These are phyloP conservation scores for Torrubiellomyces zombiae DNA, from an alignment of 2,329 filamentous ascomycete species.

Conservation along the genomic window DNA sequence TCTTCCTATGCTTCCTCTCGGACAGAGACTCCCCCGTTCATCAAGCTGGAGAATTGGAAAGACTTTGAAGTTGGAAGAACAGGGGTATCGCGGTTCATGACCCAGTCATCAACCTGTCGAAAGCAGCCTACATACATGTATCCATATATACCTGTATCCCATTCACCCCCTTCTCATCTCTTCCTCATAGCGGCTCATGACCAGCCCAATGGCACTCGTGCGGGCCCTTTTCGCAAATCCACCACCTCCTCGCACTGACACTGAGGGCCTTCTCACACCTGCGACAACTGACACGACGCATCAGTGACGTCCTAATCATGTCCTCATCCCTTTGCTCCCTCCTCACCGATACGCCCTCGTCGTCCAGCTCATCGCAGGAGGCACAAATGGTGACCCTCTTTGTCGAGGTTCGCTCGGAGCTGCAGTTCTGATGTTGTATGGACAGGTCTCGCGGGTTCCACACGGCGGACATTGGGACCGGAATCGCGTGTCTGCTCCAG, in stretches of 20 bases:
- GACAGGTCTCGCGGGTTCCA: conserved; percentile 4
- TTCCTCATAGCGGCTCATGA: conserved; percentile 4
- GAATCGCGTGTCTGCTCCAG: background rate
- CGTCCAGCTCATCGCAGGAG: conserved; percentile 3
- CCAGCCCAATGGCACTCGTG: conserved; percentile 7
- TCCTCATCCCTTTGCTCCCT: conserved; percentile 4
- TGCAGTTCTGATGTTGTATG: conserved; percentile 4
- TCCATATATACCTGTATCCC: no score
- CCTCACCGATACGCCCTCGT: background rate
- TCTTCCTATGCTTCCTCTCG: no score
- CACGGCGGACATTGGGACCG: conserved; percentile 1
- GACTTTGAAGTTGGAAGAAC: no score
- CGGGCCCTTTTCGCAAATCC: conserved; percentile 4
- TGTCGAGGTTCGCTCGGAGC: background rate
- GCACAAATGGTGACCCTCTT: conserved; percentile 2
- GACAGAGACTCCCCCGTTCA: no score
- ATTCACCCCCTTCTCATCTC: no score
- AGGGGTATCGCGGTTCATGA: no score
- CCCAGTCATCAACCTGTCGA: no score
- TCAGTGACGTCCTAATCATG: conserved; percentile 1
- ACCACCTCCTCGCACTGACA: conserved; percentile 5
- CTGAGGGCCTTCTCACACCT: conserved; percentile 4
- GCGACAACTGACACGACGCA: conserved; percentile 3
- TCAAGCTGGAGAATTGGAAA: no score
- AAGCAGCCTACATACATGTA: no score